Conservation (phyloP, 2,329 filamentous ascomycete species). For the Helotiales sp. region DNA sequence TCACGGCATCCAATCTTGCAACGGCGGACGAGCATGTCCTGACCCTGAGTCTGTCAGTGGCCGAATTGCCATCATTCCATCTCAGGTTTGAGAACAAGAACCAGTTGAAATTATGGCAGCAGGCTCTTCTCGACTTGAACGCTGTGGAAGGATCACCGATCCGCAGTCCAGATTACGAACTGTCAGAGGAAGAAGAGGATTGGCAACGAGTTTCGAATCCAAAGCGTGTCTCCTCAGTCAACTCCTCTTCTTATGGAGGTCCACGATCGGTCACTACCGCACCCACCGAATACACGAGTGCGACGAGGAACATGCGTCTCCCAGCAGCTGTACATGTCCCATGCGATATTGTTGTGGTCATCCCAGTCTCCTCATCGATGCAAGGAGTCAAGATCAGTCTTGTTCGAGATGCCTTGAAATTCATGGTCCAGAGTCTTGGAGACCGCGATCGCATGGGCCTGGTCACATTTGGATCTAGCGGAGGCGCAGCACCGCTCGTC, state of each 20-base stretch:
- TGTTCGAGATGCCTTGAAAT: constrained; percentile 85
- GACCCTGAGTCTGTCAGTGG: constrained; percentile 86
- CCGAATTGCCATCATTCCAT: constrained; percentile 91
- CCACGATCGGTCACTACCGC: constrained; percentile 83
- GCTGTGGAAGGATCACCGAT: constrained; percentile 63
- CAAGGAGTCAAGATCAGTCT: constrained; percentile 98
- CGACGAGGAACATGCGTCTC: constrained; percentile 40
- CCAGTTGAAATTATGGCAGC: constrained; percentile 88
- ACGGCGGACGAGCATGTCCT: constrained; percentile 75
- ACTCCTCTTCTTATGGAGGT: constrained; percentile 78
- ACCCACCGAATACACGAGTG: constrained; percentile 86
- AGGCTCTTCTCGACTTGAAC: constrained; percentile 82
- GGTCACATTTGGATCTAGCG: constrained; percentile 94
- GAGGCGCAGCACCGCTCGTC: constrained; percentile 91
- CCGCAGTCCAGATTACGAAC: constrained; percentile 76
- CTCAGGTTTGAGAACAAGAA: constrained; percentile 82
- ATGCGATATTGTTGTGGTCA: constrained; percentile 92
- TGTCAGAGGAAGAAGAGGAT: constrained; percentile 89
- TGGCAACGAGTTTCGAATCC: constrained; percentile 62
- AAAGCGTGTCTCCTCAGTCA: constrained; percentile 77
- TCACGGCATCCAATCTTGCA: constrained; percentile 35
- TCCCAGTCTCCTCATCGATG: constrained; percentile 97
- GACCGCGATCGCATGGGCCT: constrained; percentile 95
- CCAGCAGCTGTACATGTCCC: constrained; percentile 70
- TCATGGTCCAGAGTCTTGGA: constrained; percentile 85